Percentiles rank a stretch among this genome's conserved stretches.
Evolutionary conservation across 164 flowering plant species (phyloP).

Genomic region (Malania oleifera): DNA sequence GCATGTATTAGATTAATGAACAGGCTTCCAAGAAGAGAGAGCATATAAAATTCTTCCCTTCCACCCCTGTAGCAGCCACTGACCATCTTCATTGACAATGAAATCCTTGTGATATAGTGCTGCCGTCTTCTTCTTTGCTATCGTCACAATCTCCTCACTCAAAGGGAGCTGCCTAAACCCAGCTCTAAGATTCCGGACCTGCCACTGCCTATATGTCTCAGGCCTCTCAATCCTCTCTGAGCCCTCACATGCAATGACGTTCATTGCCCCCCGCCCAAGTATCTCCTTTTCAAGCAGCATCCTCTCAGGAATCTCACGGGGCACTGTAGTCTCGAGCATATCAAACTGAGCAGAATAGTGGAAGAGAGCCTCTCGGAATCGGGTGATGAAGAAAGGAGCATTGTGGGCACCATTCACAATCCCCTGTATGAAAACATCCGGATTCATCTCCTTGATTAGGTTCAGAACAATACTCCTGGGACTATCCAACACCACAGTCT

Average conservation of each 20-base stretch:
- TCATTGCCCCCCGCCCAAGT: conserved; percentile 33
- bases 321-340: conserved; percentile 35
- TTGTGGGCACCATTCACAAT: conserved; percentile 35
- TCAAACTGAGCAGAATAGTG: conserved; percentile 41
- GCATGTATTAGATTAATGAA: too few relatives aligned
- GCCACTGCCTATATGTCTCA: conserved; percentile 50
- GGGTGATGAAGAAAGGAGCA: conserved; percentile 44
- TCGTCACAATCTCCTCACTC: conserved; percentile 22
- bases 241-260: conserved; percentile 45
- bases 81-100: conserved; percentile 31
- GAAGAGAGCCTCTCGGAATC: conserved; percentile 49
- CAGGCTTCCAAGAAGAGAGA: conserved; percentile 31
- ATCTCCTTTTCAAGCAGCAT: conserved; percentile 33
- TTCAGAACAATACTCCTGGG: too few relatives aligned
- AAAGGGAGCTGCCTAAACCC: conserved; percentile 39
- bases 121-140: conserved; percentile 21
- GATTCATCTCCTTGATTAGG: too few relatives aligned
- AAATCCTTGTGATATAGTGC: conserved; percentile 38
- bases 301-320: conserved; percentile 31
- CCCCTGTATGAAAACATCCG: conserved; percentile 27
- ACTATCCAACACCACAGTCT: too few relatives aligned
- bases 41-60: conserved; percentile 42
- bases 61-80: conserved; percentile 49
- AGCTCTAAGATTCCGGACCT: conserved; percentile 30
- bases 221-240: conserved; percentile 43